Percentiles rank a stretch among this genome's conserved stretches.
These are phyloP conservation scores for Pilobolus umbonatus DNA, from an alignment of 192 early-diverging fungal genomes.

Conservation along the genomic window DNA sequence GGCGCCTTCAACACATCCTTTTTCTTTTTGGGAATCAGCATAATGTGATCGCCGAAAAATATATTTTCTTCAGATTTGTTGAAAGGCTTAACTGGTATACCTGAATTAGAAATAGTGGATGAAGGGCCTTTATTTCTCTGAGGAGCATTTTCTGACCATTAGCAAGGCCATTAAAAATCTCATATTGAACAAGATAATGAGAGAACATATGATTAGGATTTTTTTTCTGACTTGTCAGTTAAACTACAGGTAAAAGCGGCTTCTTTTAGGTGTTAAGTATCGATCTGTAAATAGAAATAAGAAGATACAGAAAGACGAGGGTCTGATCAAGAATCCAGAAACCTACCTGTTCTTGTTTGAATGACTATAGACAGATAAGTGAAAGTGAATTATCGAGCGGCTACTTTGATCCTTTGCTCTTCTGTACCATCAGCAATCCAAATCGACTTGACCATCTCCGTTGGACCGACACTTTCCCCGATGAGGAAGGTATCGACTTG, in stretches of 20 bases:
- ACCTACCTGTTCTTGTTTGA: not conserved
- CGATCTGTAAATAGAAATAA: not conserved
- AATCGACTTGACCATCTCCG: not conserved
- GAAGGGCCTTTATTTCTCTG: not conserved
- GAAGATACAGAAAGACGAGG: not conserved
- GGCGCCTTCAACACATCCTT: not conserved
- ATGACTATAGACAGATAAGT: not conserved
- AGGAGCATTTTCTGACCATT: not conserved
- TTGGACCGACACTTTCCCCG: conserved; percentile 4
- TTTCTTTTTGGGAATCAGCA: not conserved
- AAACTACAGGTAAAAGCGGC: not conserved
- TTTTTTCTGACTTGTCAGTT: not conserved
- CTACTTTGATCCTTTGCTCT: conserved; percentile 7
- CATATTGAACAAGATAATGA: not conserved
- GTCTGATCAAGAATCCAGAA: not conserved
- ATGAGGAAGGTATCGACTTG: conserved; percentile 7
- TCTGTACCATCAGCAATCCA: not conserved
- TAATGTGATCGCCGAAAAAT: not conserved
- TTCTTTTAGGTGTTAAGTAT: not conserved
- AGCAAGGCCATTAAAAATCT: not conserved
- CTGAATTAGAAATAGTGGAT: not conserved
- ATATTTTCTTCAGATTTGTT: not conserved
- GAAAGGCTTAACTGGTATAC: not conserved
- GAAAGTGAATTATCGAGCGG: conserved; percentile 15
- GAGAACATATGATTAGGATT: not conserved